Evolutionary conservation across 805 yeast genomes (phyloP).

Genomic region (Wickerhamiella vanderwaltii): DNA sequence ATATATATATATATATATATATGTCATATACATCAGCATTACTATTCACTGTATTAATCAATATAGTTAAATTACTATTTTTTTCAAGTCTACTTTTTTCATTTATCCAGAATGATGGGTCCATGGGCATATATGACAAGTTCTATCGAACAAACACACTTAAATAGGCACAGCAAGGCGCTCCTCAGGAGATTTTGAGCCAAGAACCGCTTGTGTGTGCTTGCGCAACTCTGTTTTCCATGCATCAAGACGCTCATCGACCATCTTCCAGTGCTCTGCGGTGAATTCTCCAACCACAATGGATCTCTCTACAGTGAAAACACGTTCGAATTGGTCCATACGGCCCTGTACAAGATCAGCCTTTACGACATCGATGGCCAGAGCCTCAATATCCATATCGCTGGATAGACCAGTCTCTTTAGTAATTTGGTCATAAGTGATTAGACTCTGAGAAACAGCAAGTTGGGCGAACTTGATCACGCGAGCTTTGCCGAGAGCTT

Average conservation of each 20-base stretch:
- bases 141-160: no score
- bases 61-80: no score
- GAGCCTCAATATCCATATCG: slow-evolving; percentile 28
- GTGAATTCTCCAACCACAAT: slow-evolving; percentile 29
- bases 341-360: slow-evolving; percentile 34
- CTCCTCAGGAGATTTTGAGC: slow-evolving; percentile 2
- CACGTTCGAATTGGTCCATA: slow-evolving; percentile 30
- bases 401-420: slow-evolving; percentile 23
- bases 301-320: slow-evolving; percentile 30
- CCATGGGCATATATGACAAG: no score
- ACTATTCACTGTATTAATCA: no score
- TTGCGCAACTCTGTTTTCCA: slow-evolving; percentile 29
- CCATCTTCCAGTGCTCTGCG: slow-evolving; percentile 29
- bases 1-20: no score
- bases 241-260: slow-evolving; percentile 25
- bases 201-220: slow-evolving; percentile 3
- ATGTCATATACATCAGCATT: no score
- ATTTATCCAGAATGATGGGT: no score
- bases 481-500: slow-evolving; percentile 21
- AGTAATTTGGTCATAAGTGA: slow-evolving; percentile 28
- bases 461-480: slow-evolving; percentile 24
- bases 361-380: slow-evolving; percentile 33
- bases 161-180: slow-evolving; percentile 7
- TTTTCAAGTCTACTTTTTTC: no score
- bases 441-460: slow-evolving; percentile 18